Conservation (phyloP, 768 basidiomycete genomes). For the Piloderma croceum region DNA sequence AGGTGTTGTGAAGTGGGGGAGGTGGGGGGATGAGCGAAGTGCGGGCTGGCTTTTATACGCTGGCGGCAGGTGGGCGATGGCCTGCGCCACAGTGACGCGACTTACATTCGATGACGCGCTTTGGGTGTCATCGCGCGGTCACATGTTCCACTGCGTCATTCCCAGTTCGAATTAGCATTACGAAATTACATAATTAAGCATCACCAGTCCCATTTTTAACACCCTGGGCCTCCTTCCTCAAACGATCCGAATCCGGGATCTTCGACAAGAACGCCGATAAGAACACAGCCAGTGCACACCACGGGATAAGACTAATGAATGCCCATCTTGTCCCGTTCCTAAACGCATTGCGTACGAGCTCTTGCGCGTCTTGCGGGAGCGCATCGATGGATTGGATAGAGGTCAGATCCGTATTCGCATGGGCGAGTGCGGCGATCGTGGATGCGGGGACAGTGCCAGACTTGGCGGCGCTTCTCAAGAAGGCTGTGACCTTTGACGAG, state of each 20-base stretch:
- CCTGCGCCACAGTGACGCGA: no score
- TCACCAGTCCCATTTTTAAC: no score
- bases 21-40: no score
- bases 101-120: no score
- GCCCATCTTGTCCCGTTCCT: slow-evolving; percentile 34
- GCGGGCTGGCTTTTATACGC: no score
- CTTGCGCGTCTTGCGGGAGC: slow-evolving; percentile 32
- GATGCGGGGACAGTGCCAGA: slow-evolving; percentile 25
- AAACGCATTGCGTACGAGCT: slow-evolving; percentile 36
- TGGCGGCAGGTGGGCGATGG: no score
- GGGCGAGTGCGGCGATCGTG: slow-evolving; percentile 23
- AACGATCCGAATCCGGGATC: slow-evolving; percentile 28
- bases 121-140: no score
- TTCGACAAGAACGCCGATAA: slow-evolving; percentile 33
- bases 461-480: slow-evolving; percentile 22
- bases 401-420: slow-evolving; percentile 19
- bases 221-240: no score
- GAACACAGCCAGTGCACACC: slow-evolving; percentile 33
- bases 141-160: no score
- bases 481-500: slow-evolving; percentile 34
- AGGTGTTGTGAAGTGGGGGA: no score
- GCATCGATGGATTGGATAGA: slow-evolving; percentile 32
- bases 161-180: no score
- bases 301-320: slow-evolving; percentile 46
- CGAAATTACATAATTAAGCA: no score